Percentiles rank a stretch among this genome's conserved stretches.
phyloP scores from a whole-genome alignment of 139 green algal genomes.

The Astrephomene gubernaculifera region DNA sequence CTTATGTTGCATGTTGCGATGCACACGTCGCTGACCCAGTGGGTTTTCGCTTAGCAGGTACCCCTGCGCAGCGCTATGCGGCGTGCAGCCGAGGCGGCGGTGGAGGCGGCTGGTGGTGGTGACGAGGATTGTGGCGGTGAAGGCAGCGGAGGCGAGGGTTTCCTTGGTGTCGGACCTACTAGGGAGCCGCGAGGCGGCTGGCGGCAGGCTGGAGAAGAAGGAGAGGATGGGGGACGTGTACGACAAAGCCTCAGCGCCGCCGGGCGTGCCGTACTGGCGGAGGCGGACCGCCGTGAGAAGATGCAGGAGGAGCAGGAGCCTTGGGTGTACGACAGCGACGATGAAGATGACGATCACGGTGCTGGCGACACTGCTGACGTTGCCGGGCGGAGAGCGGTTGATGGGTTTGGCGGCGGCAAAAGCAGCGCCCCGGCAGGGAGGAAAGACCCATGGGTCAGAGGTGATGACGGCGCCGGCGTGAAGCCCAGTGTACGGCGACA shows the following conservation, averaged over 20 bases:
- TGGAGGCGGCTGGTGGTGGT: neutral
- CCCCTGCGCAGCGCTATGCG: constrained; percentile 1
- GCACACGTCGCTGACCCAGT: too few relatives aligned
- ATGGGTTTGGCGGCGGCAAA: neutral
- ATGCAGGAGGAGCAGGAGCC: neutral
- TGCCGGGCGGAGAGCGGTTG: neutral
- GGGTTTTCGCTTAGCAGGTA: too few relatives aligned
- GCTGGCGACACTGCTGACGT: neutral
- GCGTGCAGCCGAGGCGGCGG: neutral
- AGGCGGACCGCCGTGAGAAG: neutral
- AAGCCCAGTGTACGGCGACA: too few relatives aligned
- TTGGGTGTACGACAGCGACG: constrained; percentile 25
- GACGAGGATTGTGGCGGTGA: neutral
- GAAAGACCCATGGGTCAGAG: too few relatives aligned
- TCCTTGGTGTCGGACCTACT: neutral
- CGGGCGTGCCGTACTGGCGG: neutral
- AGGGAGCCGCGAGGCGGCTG: constrained; percentile 9
- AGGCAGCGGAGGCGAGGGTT: neutral
- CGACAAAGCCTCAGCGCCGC: constrained; percentile 5
- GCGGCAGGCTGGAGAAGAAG: neutral
- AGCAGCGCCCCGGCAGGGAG: too few relatives aligned
- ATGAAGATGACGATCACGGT: neutral
- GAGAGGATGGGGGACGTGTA: neutral
- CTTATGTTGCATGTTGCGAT: too few relatives aligned
- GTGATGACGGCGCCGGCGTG: too few relatives aligned